phyloP scores from a whole-genome alignment of 1,139 yeast species.

The Kluyveromyces marxianus region DNA sequence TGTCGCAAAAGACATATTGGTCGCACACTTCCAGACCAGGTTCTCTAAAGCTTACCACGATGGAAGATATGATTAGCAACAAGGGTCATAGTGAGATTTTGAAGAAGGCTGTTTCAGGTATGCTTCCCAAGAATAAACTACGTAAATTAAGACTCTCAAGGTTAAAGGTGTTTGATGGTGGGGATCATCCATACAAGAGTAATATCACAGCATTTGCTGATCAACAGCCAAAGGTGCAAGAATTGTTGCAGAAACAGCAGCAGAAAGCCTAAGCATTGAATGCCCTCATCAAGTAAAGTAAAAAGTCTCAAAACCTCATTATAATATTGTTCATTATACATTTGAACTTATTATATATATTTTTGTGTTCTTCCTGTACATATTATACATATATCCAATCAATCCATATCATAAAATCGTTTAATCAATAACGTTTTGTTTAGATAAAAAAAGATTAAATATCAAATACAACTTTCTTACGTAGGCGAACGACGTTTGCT shows the following conservation, averaged over 20 bases:
- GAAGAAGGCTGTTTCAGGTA: conserved; percentile 82
- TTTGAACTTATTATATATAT: no score
- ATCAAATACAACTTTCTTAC: no score
- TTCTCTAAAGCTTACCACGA: conserved; percentile 70
- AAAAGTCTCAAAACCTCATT: no score
- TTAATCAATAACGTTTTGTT: no score
- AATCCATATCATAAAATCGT: no score
- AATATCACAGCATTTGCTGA: conserved; percentile 85
- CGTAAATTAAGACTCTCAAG: conserved; percentile 76
- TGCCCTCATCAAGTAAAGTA: no score
- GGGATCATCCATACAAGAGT: conserved; percentile 76
- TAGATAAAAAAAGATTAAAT: no score
- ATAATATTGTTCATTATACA: no score
- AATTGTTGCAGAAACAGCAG: neutral
- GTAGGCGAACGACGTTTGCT: no score
- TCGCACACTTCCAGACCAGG: conserved; percentile 90
- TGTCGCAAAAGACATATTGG: conserved; percentile 82
- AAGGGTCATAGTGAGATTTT: conserved; percentile 82
- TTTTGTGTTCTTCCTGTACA: no score
- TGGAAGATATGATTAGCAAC: conserved; percentile 69
- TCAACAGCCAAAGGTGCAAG: conserved; percentile 47
- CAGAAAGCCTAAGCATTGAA: neutral
- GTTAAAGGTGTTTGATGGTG: conserved; percentile 79
- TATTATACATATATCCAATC: no score
- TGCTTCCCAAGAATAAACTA: conserved; percentile 88